phyloP scores from a whole-genome alignment of 176 grass and related monocot genomes.

The Cymbopogon citratus region DNA sequence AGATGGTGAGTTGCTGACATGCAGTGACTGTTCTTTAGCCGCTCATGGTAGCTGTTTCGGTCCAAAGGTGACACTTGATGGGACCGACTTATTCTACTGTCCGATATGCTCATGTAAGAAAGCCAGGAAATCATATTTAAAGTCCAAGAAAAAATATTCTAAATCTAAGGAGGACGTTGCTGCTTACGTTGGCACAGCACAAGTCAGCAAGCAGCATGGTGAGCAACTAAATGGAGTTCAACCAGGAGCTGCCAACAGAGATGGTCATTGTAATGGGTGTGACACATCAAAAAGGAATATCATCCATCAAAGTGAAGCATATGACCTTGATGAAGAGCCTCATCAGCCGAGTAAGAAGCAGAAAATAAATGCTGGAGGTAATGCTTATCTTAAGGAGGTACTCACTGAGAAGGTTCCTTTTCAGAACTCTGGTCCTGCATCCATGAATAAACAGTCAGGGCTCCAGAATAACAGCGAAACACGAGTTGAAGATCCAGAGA shows the following conservation, averaged over 20 bases:
- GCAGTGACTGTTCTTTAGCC: slow-evolving; percentile 30
- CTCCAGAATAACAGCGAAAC: slow-evolving; percentile 19
- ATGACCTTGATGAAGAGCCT: neutral
- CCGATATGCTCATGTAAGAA: slow-evolving; percentile 41
- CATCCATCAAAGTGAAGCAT: neutral
- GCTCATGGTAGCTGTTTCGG: slow-evolving; percentile 35
- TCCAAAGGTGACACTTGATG: slow-evolving; percentile 16
- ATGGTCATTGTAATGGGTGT: neutral
- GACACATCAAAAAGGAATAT: slow-evolving; percentile 7
- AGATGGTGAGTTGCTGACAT: slow-evolving; percentile 43
- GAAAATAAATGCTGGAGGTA: slow-evolving; percentile 21
- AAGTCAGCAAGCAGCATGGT: neutral
- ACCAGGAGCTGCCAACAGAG: neutral
- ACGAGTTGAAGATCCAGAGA: slow-evolving; percentile 5
- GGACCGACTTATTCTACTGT: slow-evolving; percentile 28
- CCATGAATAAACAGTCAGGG: slow-evolving; percentile 8
- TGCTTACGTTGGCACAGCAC: slow-evolving; percentile 25
- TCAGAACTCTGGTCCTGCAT: neutral
- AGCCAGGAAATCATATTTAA: slow-evolving; percentile 39
- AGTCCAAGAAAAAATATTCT: slow-evolving; percentile 37
- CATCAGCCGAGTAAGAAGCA: slow-evolving; percentile 25
- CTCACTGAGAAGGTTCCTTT: slow-evolving; percentile 9
- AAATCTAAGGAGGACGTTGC: slow-evolving; percentile 30
- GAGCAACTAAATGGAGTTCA: slow-evolving; percentile 21
- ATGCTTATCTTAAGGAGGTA: slow-evolving; percentile 9